Percentiles rank a stretch among this genome's conserved stretches.
phyloP scores from a whole-genome alignment of 2,329 filamentous ascomycete species.

The Beauveria brongniartii region DNA sequence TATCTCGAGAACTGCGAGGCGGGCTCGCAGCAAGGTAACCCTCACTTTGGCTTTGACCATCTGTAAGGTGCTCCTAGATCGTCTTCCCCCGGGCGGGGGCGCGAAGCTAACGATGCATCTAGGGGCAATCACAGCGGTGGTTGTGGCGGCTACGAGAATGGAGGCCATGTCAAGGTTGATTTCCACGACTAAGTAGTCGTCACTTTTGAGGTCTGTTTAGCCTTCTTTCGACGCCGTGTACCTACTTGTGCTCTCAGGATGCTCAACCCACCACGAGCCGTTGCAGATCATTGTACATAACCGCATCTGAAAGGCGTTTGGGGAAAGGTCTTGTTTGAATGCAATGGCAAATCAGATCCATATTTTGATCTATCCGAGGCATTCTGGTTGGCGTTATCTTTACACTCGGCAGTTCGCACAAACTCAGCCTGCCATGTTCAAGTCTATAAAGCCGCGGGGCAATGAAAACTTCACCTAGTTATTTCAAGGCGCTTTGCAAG shows the following conservation, averaged over 20 bases:
- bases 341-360: too few relatives aligned
- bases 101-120: background rate
- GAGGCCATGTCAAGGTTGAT: constrained; percentile 13
- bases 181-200: background rate
- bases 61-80: too few relatives aligned
- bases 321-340: too few relatives aligned
- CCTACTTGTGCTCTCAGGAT: background rate
- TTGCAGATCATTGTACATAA: background rate
- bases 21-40: constrained; percentile 19
- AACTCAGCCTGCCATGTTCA: too few relatives aligned
- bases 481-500: too few relatives aligned
- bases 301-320: background rate
- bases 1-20: constrained; percentile 27
- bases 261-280: background rate
- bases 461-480: too few relatives aligned
- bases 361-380: too few relatives aligned
- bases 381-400: too few relatives aligned
- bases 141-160: constrained; percentile 21
- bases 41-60: constrained; percentile 16
- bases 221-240: background rate
- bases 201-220: background rate
- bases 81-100: too few relatives aligned
- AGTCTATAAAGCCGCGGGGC: too few relatives aligned
- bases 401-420: too few relatives aligned
- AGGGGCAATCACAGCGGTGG: constrained; percentile 20